Conservation (phyloP, 2,329 filamentous ascomycete genomes). For the Neonectria neomacrospora region DNA sequence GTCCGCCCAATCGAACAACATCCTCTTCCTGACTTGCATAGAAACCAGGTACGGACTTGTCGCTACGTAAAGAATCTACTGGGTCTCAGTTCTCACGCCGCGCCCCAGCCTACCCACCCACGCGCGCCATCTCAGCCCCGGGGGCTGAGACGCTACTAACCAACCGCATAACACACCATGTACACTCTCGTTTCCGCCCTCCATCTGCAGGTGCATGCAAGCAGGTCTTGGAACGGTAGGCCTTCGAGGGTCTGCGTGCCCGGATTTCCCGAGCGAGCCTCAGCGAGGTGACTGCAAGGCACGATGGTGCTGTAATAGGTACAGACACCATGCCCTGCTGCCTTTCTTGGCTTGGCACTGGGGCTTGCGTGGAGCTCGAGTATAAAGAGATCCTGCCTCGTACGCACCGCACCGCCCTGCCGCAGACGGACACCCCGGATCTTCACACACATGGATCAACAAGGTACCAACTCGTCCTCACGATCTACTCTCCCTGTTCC, state of each 20-base stretch:
- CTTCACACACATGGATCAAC: not conserved
- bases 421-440: not conserved
- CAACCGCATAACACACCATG: not conserved
- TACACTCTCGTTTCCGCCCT: not conserved
- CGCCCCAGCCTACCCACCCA: not conserved
- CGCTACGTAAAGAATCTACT: not conserved
- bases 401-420: not conserved
- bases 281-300: not conserved
- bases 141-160: conserved; percentile 1
- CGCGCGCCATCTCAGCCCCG: not conserved
- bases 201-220: not conserved
- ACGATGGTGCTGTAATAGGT: not conserved
- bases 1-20: not conserved
- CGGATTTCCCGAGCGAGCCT: not conserved
- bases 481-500: not conserved
- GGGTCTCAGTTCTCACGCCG: not conserved
- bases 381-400: not conserved
- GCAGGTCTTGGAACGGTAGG: not conserved
- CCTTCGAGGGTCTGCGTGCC: not conserved
- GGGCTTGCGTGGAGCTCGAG: not conserved
- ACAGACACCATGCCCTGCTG: not conserved
- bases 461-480: not conserved
- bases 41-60: not conserved
- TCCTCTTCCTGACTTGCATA: not conserved
- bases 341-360: not conserved